Evolutionary conservation across 2,329 filamentous ascomycete genomes (phyloP).

Genomic region (Penicillium digitatum): DNA sequence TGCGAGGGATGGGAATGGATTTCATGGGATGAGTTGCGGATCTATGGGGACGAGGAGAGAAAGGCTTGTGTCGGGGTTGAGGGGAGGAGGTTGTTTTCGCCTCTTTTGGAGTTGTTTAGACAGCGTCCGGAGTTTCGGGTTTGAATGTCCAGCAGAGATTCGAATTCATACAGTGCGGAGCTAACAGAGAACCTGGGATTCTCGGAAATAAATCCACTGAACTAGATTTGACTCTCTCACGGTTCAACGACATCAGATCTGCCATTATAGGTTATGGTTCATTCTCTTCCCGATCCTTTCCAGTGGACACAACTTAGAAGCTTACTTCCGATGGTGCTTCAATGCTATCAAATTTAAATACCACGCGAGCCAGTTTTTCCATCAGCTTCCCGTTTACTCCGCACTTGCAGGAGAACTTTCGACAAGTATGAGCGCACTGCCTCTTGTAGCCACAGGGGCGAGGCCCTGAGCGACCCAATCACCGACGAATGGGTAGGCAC

Average conservation of each 20-base stretch:
- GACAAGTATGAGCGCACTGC: slow-evolving; percentile 2
- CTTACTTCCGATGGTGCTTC: neutral
- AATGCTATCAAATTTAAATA: neutral
- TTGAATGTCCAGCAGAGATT: neutral
- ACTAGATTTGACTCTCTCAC: neutral
- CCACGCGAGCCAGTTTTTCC: neutral
- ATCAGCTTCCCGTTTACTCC: neutral
- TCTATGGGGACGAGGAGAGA: slow-evolving; percentile 27
- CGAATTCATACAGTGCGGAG: neutral
- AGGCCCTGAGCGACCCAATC: neutral
- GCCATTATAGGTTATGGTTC: neutral
- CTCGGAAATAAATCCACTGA: neutral
- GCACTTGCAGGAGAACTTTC: neutral
- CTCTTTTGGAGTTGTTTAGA: slow-evolving; percentile 45
- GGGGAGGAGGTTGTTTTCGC: slow-evolving; percentile 44
- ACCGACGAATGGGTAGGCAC: slow-evolving; percentile 31
- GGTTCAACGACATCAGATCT: neutral
- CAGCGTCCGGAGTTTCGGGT: slow-evolving; percentile 35
- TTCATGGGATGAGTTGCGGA: slow-evolving; percentile 47
- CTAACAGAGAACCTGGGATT: neutral
- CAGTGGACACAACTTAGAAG: neutral
- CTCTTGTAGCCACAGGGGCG: slow-evolving; percentile 10
- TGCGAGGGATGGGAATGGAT: slow-evolving; percentile 55
- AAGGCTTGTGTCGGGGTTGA: slow-evolving; percentile 28
- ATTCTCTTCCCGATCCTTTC: neutral